Percentiles rank a stretch among this genome's conserved stretches.
phyloP scores from a whole-genome alignment of 805 yeast species.

The Yarrowia divulgata region DNA sequence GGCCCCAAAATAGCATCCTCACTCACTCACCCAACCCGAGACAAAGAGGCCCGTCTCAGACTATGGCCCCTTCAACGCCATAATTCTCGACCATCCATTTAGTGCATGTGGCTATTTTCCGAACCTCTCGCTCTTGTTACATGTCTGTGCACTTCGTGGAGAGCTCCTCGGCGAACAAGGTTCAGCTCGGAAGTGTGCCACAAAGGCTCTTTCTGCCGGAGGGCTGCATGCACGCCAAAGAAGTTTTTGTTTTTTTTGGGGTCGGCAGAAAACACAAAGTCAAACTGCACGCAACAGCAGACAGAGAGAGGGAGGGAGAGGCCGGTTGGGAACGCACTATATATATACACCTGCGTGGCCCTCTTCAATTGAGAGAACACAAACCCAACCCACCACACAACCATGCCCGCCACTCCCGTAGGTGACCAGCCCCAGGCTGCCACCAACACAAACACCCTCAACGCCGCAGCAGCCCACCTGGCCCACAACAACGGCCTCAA shows the following conservation, averaged over 20 bases:
- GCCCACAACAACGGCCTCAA: conserved; percentile 39
- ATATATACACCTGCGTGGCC: conserved; percentile 8
- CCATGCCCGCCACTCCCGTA: conserved; percentile 39
- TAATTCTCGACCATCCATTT: neutral
- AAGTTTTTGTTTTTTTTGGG: conserved; percentile 9
- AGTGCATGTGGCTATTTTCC: neutral
- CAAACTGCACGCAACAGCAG: neutral
- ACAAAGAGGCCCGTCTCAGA: too few species aligned
- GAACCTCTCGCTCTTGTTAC: neutral
- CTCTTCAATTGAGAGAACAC: neutral
- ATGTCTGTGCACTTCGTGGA: neutral
- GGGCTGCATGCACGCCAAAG: conserved; percentile 4
- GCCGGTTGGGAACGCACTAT: neutral
- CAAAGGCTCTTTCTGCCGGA: neutral
- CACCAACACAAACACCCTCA: conserved; percentile 34
- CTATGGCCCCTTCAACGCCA: neutral
- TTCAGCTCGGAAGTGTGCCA: conserved; percentile 18
- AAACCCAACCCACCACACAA: conserved; percentile 5
- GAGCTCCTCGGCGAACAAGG: conserved; percentile 9
- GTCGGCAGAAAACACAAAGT: conserved; percentile 4
- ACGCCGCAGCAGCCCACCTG: conserved; percentile 38
- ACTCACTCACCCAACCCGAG: too few species aligned
- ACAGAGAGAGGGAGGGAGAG: too few species aligned
- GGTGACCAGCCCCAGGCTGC: conserved; percentile 38
- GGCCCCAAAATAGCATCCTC: neutral